phyloP scores from a whole-genome alignment of 1,139 yeast genomes.

The Meyerozyma sp. region DNA sequence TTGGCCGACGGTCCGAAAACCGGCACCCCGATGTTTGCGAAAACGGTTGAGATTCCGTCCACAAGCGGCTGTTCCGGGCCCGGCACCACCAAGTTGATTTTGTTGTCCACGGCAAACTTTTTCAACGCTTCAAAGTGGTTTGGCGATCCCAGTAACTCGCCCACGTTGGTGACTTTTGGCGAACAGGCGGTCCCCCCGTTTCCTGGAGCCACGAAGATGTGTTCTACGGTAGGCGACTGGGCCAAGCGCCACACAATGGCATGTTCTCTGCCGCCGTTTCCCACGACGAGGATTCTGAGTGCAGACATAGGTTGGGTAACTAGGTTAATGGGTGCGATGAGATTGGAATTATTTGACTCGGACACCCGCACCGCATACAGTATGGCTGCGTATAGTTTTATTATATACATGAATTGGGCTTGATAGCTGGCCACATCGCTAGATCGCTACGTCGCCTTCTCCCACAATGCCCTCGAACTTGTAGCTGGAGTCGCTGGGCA shows the following conservation, averaged over 20 bases:
- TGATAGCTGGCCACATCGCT: constrained; percentile 39
- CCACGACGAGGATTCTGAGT: constrained; percentile 75
- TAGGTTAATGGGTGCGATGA: neutral
- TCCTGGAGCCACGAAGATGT: constrained; percentile 92
- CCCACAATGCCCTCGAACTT: constrained; percentile 47
- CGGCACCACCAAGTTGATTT: constrained; percentile 77
- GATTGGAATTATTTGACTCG: neutral
- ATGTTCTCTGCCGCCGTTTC: constrained; percentile 99
- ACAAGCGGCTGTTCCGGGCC: constrained; percentile 99
- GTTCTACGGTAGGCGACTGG: constrained; percentile 66
- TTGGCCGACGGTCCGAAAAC: constrained; percentile 90
- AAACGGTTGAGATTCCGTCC: constrained; percentile 76
- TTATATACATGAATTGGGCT: constrained; percentile 4
- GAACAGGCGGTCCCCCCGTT: constrained; percentile 81
- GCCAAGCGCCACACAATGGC: constrained; percentile 91
- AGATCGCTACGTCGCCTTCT: constrained; percentile 50
- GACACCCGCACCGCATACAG: neutral
- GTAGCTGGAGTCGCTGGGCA: constrained; percentile 55
- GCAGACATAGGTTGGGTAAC: constrained; percentile 8
- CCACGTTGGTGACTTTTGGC: constrained; percentile 63
- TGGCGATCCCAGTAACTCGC: constrained; percentile 56
- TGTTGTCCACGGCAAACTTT: constrained; percentile 64
- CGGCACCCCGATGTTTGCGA: constrained; percentile 78
- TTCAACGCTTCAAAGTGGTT: constrained; percentile 57
- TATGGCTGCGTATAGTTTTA: neutral